Base-by-base conservation (phyloP, 2,329 filamentous ascomycete genomes). In the Xylariaceae sp. region DNA sequence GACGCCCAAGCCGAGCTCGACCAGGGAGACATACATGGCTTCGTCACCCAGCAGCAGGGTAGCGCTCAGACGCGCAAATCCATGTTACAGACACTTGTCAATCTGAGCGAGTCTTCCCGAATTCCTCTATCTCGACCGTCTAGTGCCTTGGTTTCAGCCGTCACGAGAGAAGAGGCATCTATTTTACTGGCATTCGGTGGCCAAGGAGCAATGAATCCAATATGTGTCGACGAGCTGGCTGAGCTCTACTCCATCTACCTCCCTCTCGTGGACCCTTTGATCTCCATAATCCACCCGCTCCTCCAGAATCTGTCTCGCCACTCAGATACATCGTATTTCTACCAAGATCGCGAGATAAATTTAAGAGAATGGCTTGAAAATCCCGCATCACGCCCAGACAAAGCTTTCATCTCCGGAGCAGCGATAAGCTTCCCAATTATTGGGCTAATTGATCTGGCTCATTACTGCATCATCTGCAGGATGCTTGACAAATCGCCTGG, bases 381-480 rank as follows among this genome's bases (percentile, higher is more conserved):
- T 37, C 48, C 48, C 17, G 48, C 53, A 23, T 36, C 51, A 16
- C 47, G 33, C 3, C 58, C 58, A 8, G 55, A 54, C 14, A 53
- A 49, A 37, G 7, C 17, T 7, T 62, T 62, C 16, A 53, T 62
- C 16, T 44, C 43, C 3, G 39, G 43, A 1, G 50, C 58, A 19
- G 54, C 58, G 28, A 21, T 53, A 6, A 61, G 58, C 19, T 58
- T 61, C 19, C 55, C 58, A 11, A 48, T 61, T n/a, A 61, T 61
- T 17, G 58, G 55, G 3, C 37, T 60, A 16, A 53, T 44, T 1
- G 48, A 44, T 6, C 29, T 59, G 16, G 29, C 55, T 3, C 52
- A 56, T 19, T 60, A 62, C 23, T 50, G 43, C 23, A 52, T 62
- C 29, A 53, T 50, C 7, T 59, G 59, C 56, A 62, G 54, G 19